phyloP scores from a whole-genome alignment of 768 basidiomycete genomes.

The Phlebiopsis flavidoalba region DNA sequence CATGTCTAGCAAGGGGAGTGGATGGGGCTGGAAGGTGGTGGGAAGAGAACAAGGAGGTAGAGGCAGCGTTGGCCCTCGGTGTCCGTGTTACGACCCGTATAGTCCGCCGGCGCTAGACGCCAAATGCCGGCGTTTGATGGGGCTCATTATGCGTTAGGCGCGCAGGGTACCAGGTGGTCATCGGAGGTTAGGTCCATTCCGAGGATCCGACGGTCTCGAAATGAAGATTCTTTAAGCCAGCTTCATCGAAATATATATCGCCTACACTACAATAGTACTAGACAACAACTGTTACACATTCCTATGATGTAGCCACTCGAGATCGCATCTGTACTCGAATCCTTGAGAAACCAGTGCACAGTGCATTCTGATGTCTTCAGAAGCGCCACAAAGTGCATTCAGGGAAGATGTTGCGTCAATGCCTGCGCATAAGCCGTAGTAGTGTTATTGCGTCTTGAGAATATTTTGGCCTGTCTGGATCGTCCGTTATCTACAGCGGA shows the following conservation, averaged over 20 bases:
- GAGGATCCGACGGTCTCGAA: too few species aligned
- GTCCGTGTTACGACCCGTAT: background rate
- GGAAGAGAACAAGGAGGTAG: background rate
- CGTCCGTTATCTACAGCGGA: constrained; percentile 49
- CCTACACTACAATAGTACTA: too few species aligned
- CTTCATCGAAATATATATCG: too few species aligned
- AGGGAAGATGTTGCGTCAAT: background rate
- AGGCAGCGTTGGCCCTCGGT: background rate
- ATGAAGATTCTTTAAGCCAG: too few species aligned
- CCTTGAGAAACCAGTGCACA: too few species aligned
- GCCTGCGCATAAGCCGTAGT: constrained; percentile 37
- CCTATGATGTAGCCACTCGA: too few species aligned
- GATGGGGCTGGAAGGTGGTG: constrained; percentile 8
- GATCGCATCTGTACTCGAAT: too few species aligned
- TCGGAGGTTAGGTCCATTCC: too few species aligned
- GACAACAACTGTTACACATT: too few species aligned
- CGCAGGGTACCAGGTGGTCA: background rate
- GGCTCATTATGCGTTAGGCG: constrained; percentile 1
- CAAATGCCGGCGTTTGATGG: background rate
- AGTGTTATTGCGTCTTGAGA: constrained; percentile 63
- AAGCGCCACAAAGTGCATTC: background rate
- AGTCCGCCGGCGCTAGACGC: background rate
- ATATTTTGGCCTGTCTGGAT: constrained; percentile 55
- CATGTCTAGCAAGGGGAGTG: constrained; percentile 15
- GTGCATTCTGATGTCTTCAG: background rate